phyloP scores from a whole-genome alignment of 352 stramenopile genomes.

The Phytophthora palmivora region DNA sequence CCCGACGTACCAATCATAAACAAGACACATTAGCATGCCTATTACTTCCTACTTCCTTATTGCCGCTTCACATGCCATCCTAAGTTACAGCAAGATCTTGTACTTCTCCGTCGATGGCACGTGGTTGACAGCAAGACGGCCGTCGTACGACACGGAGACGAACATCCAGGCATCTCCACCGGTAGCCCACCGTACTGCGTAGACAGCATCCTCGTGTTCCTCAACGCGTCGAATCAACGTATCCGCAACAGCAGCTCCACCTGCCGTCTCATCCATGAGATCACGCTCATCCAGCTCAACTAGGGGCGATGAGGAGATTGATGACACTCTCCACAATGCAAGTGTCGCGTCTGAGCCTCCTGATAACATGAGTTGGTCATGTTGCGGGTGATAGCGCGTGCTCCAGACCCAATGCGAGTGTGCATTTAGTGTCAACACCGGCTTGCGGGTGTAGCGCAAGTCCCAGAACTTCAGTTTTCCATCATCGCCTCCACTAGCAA shows the following conservation, averaged over 20 bases:
- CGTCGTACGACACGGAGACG: constrained; percentile 95
- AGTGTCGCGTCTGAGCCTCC: constrained; percentile 93
- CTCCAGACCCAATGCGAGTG: constrained; percentile 94
- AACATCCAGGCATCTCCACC: constrained; percentile 96
- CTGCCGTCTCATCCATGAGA: constrained; percentile 66
- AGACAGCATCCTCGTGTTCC: constrained; percentile 95
- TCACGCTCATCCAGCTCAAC: constrained; percentile 92
- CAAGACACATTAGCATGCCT: constrained; percentile 30
- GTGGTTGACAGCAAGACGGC: constrained; percentile 94
- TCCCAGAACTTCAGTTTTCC: constrained; percentile 98
- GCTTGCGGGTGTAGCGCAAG: constrained; percentile 77
- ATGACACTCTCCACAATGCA: constrained; percentile 96
- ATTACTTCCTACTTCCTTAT: constrained; percentile 30
- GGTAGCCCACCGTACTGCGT: constrained; percentile 92
- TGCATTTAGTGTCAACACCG: constrained; percentile 88
- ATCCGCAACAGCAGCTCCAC: constrained; percentile 66
- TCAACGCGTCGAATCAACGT: constrained; percentile 90
- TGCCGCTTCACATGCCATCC: constrained; percentile 10
- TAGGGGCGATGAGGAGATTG: constrained; percentile 96
- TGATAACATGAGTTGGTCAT: constrained; percentile 97
- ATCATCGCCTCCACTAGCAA: constrained; percentile 94
- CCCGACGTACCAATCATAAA: constrained; percentile 43
- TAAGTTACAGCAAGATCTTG: constrained; percentile 96
- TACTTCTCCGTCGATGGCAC: constrained; percentile 99
- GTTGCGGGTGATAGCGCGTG: constrained; percentile 97